Evolutionary conservation across 2,329 filamentous ascomycete species (phyloP).

Genomic region (Stachybotrys elegans): DNA sequence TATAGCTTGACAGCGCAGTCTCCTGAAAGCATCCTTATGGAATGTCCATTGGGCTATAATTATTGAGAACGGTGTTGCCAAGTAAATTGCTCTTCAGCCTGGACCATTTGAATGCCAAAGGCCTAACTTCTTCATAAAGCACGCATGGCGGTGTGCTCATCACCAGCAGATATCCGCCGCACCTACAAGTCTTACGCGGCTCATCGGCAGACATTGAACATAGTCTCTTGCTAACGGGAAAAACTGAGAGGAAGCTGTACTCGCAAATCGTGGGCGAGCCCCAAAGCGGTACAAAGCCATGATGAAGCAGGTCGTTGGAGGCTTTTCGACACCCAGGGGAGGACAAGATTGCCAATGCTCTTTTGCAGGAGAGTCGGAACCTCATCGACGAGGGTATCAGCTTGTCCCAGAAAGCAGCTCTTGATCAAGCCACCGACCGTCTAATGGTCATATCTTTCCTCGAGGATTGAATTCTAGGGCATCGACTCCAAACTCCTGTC

Average conservation of each 20-base stretch:
- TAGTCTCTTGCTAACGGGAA: conserved; percentile 16
- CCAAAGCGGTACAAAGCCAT: conserved; percentile 29
- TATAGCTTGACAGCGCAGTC: too few species aligned
- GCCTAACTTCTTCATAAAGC: conserved; percentile 10
- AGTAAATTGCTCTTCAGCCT: conserved; percentile 9
- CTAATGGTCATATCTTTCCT: conserved; percentile 16
- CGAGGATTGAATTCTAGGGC: conserved; percentile 21
- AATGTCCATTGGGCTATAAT: too few species aligned
- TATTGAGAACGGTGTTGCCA: too few species aligned
- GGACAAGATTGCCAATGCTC: conserved; percentile 19
- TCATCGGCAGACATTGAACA: conserved; percentile 12
- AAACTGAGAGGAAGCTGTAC: conserved; percentile 11
- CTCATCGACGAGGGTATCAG: conserved; percentile 15
- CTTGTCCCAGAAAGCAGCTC: conserved; percentile 8
- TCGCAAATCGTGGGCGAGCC: conserved; percentile 8
- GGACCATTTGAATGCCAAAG: background rate
- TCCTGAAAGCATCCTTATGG: too few species aligned
- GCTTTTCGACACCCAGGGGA: conserved; percentile 18
- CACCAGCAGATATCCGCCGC: conserved; percentile 18
- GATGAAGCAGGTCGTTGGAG: conserved; percentile 35
- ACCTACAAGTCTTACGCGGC: conserved; percentile 16
- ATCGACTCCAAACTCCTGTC: conserved; percentile 23
- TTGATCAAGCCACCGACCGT: conserved; percentile 8
- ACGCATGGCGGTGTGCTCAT: conserved; percentile 19
- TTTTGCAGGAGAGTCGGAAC: conserved; percentile 18